phyloP scores from a whole-genome alignment of 2,329 filamentous ascomycete species.

The Monosporascus sp. region DNA sequence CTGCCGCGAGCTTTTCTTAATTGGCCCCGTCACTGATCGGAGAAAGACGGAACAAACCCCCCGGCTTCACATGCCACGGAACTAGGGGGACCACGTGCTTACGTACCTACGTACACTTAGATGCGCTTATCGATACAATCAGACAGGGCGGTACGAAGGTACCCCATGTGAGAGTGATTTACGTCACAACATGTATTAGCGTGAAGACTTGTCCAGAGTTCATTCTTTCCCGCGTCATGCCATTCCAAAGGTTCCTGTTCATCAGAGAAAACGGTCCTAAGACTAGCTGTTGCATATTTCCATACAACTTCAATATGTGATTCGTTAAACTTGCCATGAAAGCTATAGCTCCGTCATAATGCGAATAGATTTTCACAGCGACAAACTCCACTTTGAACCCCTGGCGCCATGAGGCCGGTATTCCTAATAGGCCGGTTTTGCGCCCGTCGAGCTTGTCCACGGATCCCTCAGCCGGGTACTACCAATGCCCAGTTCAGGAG shows the following conservation, averaged over 20 bases:
- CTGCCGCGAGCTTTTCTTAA: no score
- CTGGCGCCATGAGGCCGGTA: slow-evolving; percentile 40
- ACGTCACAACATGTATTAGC: no score
- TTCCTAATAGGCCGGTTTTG: slow-evolving; percentile 39
- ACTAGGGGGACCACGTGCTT: no score
- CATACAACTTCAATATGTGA: slow-evolving; percentile 15
- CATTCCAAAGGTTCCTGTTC: no score
- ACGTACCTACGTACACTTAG: no score
- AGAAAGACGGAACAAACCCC: background rate
- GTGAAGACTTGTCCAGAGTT: no score
- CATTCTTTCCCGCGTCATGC: no score
- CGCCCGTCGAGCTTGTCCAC: slow-evolving; percentile 30
- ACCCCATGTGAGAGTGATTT: no score
- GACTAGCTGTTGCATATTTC: background rate
- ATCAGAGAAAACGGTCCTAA: background rate
- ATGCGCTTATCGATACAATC: no score
- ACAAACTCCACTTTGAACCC: background rate
- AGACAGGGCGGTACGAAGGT: no score
- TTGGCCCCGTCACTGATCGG: background rate
- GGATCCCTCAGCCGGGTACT: slow-evolving; percentile 7
- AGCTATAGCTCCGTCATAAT: slow-evolving; percentile 5
- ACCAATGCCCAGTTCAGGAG: slow-evolving; percentile 8
- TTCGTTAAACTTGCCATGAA: slow-evolving; percentile 2
- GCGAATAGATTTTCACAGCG: background rate
- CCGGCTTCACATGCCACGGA: no score